These are phyloP conservation scores for Plasmopara muralis DNA, from an alignment of 352 stramenopile genomes.

Conservation along the genomic window DNA sequence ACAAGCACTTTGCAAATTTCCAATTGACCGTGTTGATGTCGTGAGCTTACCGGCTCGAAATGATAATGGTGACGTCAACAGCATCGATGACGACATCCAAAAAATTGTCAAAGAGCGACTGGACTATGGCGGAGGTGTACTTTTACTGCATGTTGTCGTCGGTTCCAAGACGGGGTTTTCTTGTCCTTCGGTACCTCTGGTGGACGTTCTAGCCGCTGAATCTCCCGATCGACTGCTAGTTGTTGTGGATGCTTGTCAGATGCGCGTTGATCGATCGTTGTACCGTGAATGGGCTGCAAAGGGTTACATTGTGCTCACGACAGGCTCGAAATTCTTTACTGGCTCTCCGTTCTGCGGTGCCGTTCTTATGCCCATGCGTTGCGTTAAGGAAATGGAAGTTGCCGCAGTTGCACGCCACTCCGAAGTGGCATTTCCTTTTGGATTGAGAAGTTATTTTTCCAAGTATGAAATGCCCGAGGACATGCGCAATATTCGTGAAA, in stretches of 20 bases:
- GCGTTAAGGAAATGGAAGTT: constrained; percentile 75
- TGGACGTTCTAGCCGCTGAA: constrained; percentile 40
- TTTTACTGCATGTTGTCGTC: constrained; percentile 81
- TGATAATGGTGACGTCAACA: constrained; percentile 43
- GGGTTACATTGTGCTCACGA: constrained; percentile 73
- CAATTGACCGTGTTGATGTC: constrained; percentile 53
- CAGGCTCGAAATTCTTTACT: constrained; percentile 85
- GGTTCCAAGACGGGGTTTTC: constrained; percentile 82
- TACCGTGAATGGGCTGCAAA: constrained; percentile 58
- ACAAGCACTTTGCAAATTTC: constrained; percentile 51
- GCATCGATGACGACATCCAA: constrained; percentile 37
- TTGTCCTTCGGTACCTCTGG: constrained; percentile 61
- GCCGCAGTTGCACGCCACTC: constrained; percentile 45
- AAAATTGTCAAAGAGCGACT: constrained; percentile 44
- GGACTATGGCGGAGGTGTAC: constrained; percentile 35
- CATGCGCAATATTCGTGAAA: constrained; percentile 59
- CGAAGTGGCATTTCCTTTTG: constrained; percentile 57
- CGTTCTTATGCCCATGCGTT: constrained; percentile 71
- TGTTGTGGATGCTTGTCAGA: constrained; percentile 84
- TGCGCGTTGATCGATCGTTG: constrained; percentile 56
- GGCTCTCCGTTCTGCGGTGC: constrained; percentile 82
- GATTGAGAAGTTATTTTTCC: constrained; percentile 81
- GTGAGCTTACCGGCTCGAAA: constrained; percentile 54
- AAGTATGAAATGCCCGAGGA: constrained; percentile 60
- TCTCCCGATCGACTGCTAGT: constrained; percentile 74